Evolutionary conservation across 495 filamentous ascomycete genomes (phyloP).

Genomic region (Daldinia bambusicola): DNA sequence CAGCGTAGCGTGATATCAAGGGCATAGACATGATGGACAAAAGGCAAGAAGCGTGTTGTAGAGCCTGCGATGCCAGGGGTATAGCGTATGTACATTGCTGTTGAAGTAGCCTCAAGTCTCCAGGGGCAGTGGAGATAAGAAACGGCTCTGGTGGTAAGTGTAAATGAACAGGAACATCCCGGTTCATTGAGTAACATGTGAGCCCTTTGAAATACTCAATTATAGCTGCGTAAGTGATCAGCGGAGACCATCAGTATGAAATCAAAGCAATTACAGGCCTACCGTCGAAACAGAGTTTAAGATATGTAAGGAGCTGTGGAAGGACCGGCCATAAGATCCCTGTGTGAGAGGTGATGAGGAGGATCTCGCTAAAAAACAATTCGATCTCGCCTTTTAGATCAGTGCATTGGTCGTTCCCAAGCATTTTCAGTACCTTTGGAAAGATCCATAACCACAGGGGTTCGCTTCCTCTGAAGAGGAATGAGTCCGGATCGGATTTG

Average conservation of each 20-base stretch:
- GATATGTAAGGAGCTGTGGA: slow-evolving; percentile 54
- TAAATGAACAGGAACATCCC: slow-evolving; percentile 35
- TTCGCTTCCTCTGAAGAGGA: slow-evolving; percentile 62
- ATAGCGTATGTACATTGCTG: slow-evolving; percentile 44
- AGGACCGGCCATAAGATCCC: slow-evolving; percentile 59
- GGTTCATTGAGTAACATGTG: slow-evolving; percentile 20
- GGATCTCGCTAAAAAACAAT: slow-evolving; percentile 59
- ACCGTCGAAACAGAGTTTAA: slow-evolving; percentile 56
- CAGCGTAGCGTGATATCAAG: slow-evolving; percentile 28
- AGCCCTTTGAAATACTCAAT: slow-evolving; percentile 24
- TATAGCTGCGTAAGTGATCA: slow-evolving; percentile 32
- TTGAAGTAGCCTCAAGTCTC: slow-evolving; percentile 26
- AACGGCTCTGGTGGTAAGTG: slow-evolving; percentile 39
- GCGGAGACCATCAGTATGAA: slow-evolving; percentile 23
- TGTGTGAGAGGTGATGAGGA: slow-evolving; percentile 51
- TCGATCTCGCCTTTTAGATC: slow-evolving; percentile 60
- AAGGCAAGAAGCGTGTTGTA: slow-evolving; percentile 48
- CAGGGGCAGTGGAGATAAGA: slow-evolving; percentile 18
- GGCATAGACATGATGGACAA: slow-evolving; percentile 50
- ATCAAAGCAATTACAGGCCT: slow-evolving; percentile 30
- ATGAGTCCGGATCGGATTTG: slow-evolving; percentile 49
- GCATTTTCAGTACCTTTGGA: slow-evolving; percentile 67
- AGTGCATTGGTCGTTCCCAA: slow-evolving; percentile 59
- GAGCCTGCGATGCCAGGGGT: slow-evolving; percentile 37
- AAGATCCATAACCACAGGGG: slow-evolving; percentile 86